Evolutionary conservation across 495 filamentous ascomycete species (phyloP), one percentile per base, ranked within the genome.

Genomic region (Sordaria brevicollis): DNA sequence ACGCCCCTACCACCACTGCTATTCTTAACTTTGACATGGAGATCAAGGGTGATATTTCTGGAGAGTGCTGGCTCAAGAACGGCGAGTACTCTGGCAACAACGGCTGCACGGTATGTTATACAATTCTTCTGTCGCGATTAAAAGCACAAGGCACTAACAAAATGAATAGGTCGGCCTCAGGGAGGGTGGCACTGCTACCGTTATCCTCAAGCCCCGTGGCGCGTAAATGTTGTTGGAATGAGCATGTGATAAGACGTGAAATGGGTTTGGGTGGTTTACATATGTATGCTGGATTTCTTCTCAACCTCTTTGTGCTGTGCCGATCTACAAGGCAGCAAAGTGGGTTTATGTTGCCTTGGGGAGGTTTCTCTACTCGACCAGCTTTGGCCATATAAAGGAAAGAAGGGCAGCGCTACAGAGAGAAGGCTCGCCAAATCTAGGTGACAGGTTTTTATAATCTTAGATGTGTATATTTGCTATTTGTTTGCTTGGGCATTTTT

Each of bases 1-100:
- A 87, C 79, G 78, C 72, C 36, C 83, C 87, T 2, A 84, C 91
- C 6, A 90, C 83, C 79, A 86, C 82, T 15, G 84, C 87, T 38
- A 79, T 81, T 36, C 87, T 95, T 19, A 83, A 91, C 79, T 96
- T 88, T 83, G 89, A 87, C 79, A 88, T 96, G 71, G 86, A 89
- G 74, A 89, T 96, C 69, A 79, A 72, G 11, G 89, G 90, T 38
- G 86, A 88, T 75, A 80, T 91, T 31, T 87, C 81, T 71, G 89
- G 86, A 41, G 81, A 79, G 17, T 97, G 94, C 87, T 87, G 81
- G 72, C 92, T 93, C 74, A 84, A 88, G 70, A 82, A 87, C 70
- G 92, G 92, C 43, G 73, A 83, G 43, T 92, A 88, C 74, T 83
- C 83, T 71, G 80, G 84, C 57, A 69, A 76, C 57, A 85, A 81